Conservation (phyloP, 1,284 basidiomycete genomes). For the Xerocomus nothofagi region DNA sequence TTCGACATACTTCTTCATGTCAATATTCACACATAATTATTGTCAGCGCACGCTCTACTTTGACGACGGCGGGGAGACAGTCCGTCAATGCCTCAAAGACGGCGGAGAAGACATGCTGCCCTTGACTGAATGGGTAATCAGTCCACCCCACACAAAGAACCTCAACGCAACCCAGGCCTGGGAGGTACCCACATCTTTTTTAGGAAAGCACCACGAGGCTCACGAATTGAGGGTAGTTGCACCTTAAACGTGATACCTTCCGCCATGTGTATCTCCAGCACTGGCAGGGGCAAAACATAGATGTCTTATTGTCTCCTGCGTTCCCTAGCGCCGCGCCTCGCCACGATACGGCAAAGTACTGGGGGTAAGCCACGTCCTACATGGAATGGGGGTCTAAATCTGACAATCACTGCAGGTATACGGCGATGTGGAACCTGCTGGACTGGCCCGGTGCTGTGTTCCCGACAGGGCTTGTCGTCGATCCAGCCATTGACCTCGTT, state of each 20-base stretch:
- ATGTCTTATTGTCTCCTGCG: slow-evolving; percentile 34
- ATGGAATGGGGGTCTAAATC: background rate
- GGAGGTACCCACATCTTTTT: slow-evolving; percentile 26
- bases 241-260: slow-evolving; percentile 26
- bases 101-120: slow-evolving; percentile 34
- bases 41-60: slow-evolving; percentile 25
- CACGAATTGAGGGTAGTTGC: slow-evolving; percentile 20
- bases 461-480: slow-evolving; percentile 29
- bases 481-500: slow-evolving; percentile 21
- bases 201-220: background rate
- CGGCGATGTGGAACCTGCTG: slow-evolving; percentile 31
- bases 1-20: background rate
- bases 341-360: slow-evolving; percentile 34
- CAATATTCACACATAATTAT: background rate
- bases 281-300: slow-evolving; percentile 30
- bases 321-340: slow-evolving; percentile 27
- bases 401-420: slow-evolving; percentile 13
- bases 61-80: slow-evolving; percentile 24
- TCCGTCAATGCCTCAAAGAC: slow-evolving; percentile 24
- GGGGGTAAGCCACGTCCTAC: slow-evolving; percentile 27
- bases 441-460: slow-evolving; percentile 33
- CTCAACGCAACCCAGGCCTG: slow-evolving; percentile 30
- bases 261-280: slow-evolving; percentile 29
- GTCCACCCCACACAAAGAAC: slow-evolving; percentile 24
- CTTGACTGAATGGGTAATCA: slow-evolving; percentile 33